Conservation (phyloP, 495 filamentous ascomycete genomes). For the Xylaria sp. region DNA sequence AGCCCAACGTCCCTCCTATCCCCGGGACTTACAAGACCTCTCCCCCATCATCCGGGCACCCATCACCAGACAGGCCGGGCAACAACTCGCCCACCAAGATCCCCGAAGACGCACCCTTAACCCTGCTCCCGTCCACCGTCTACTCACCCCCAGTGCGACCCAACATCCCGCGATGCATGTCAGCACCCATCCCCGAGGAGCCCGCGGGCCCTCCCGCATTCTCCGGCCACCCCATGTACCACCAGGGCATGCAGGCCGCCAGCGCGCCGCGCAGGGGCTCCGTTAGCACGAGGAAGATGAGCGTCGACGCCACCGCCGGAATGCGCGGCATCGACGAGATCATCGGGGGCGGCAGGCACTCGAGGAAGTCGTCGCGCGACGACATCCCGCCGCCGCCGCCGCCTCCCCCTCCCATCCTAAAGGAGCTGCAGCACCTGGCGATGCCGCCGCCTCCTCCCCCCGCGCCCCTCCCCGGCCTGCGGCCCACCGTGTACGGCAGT, state of each 20-base stretch:
- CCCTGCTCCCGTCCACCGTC: slow-evolving; percentile 65
- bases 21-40: slow-evolving; percentile 58
- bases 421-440: slow-evolving; percentile 85
- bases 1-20: slow-evolving; percentile 71
- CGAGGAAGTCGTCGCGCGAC: slow-evolving; percentile 45
- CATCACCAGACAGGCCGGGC: slow-evolving; percentile 38
- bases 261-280: slow-evolving; percentile 45
- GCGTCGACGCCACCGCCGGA: slow-evolving; percentile 41
- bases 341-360: slow-evolving; percentile 55
- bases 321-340: slow-evolving; percentile 67
- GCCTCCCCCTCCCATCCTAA: slow-evolving; percentile 67
- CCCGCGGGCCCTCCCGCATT: slow-evolving; percentile 49
- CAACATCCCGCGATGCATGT: slow-evolving; percentile 71
- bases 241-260: slow-evolving; percentile 53
- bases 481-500: slow-evolving; percentile 47
- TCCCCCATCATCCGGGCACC: slow-evolving; percentile 36
- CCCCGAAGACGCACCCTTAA: slow-evolving; percentile 37
- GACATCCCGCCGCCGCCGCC: slow-evolving; percentile 60
- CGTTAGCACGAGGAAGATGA: slow-evolving; percentile 46
- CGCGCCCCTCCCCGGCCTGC: slow-evolving; percentile 55
- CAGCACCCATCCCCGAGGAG: slow-evolving; percentile 71
- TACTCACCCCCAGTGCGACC: slow-evolving; percentile 66
- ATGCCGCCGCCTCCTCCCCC: slow-evolving; percentile 71
- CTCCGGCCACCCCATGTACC: slow-evolving; percentile 55
- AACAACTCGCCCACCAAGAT: slow-evolving; percentile 36